A percentile compares a stretch with the other conserved stretches of the same genome.
phyloP scores from a whole-genome alignment of 257 asterid species.

The Eustoma russellianum region DNA sequence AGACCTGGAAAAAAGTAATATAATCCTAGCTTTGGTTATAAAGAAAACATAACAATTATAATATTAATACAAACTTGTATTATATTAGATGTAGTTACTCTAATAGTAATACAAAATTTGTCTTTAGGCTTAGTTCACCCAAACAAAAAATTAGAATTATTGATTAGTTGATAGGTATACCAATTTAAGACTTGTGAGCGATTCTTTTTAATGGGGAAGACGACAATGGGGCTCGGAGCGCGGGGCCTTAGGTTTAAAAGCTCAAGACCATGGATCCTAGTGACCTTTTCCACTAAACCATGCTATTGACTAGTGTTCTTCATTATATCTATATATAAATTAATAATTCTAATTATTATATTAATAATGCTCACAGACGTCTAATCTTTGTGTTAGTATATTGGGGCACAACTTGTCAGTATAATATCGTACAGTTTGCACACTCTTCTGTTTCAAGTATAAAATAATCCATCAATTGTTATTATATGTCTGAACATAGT shows the following conservation, averaged over 20 bases:
- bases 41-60: too few species aligned
- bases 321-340: constrained; percentile 9
- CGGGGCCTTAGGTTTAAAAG: constrained; percentile 54
- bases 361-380: too few species aligned
- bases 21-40: too few species aligned
- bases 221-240: constrained; percentile 79
- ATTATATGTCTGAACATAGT: not conserved
- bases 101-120: not conserved
- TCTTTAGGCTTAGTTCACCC: too few species aligned
- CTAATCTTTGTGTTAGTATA: constrained; percentile 14
- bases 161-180: not conserved
- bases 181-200: not conserved
- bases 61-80: constrained; percentile 9
- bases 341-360: not conserved
- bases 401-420: constrained; percentile 53
- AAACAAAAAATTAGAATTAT: not conserved
- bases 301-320: not conserved
- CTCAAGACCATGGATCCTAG: not conserved
- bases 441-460: constrained; percentile 15
- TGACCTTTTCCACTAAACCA: constrained; percentile 5
- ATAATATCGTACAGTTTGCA: constrained; percentile 17
- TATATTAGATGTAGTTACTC: constrained; percentile 6
- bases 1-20: too few species aligned
- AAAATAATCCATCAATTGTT: constrained; percentile 27
- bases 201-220: not conserved